Evolutionary conservation across 108 stramenopile genomes (phyloP).

Genomic region (Pseudonitzschia delicatissima): DNA sequence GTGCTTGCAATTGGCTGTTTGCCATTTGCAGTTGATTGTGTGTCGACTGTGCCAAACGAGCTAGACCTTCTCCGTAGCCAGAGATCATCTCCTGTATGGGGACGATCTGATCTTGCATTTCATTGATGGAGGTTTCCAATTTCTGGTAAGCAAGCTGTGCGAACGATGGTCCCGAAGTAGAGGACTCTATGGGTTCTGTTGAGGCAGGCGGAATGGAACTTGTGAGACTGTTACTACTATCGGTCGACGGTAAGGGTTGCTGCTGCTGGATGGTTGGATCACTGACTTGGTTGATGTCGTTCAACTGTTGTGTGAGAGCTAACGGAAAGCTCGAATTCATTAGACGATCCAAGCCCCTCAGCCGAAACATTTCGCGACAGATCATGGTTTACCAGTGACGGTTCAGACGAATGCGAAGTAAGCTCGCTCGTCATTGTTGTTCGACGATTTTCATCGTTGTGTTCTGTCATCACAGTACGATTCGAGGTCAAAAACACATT

Average conservation of each 20-base stretch:
- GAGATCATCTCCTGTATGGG: constrained; percentile 14
- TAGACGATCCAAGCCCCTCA: no score
- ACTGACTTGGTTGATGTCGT: no score
- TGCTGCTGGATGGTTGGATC: no score
- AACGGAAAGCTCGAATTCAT: no score
- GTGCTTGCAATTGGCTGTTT: background rate
- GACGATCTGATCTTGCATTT: constrained; percentile 19
- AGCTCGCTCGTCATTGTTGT: background rate
- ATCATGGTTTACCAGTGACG: background rate
- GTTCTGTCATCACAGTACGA: constrained; percentile 2
- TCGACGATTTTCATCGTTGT: constrained; percentile 5
- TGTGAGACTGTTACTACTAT: no score
- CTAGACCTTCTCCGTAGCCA: constrained; percentile 19
- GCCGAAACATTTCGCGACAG: no score
- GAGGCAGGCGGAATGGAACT: no score
- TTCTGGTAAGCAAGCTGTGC: constrained; percentile 3
- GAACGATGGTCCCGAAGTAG: background rate
- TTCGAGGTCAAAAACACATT: constrained; percentile 1
- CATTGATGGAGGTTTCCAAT: constrained; percentile 23
- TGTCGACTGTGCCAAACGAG: constrained; percentile 5
- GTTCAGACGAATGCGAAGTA: background rate
- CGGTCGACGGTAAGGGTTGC: no score
- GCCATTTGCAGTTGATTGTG: background rate
- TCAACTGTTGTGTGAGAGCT: no score
- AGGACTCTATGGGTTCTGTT: no score